Percentiles rank a stretch among this genome's conserved stretches.
These are phyloP conservation scores for Phragmites australis DNA, from an alignment of 176 grass and related monocot genomes.

Conservation along the genomic window DNA sequence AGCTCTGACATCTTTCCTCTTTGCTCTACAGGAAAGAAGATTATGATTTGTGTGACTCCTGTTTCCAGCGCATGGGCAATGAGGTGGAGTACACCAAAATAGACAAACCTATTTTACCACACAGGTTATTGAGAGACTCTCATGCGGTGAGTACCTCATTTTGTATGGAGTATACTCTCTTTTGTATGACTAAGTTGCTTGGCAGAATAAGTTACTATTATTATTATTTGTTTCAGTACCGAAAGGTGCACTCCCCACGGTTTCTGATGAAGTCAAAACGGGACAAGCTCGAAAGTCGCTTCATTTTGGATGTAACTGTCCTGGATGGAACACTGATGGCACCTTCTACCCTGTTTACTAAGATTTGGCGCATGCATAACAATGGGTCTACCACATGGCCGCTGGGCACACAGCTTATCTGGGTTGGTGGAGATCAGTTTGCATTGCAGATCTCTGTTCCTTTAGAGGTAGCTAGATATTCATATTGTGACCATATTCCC, in stretches of 20 bases:
- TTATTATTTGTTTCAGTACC: conserved; percentile 36
- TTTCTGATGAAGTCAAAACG: conserved; percentile 41
- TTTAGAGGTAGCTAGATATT: conserved; percentile 58
- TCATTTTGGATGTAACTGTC: conserved; percentile 87
- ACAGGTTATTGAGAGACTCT: conserved; percentile 30
- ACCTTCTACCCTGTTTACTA: conserved; percentile 76
- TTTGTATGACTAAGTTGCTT: not conserved
- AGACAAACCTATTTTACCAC: conserved; percentile 42
- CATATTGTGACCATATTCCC: not conserved
- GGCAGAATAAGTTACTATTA: not conserved
- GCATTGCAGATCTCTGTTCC: conserved; percentile 44
- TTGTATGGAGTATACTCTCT: not conserved
- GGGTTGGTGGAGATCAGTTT: conserved; percentile 89
- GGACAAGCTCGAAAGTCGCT: conserved; percentile 81
- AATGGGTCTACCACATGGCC: conserved; percentile 76
- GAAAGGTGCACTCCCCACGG: conserved; percentile 37
- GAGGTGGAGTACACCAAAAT: conserved; percentile 59
- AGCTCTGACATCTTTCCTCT: conserved; percentile 21
- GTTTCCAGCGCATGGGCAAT: conserved; percentile 72
- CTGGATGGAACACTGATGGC: conserved; percentile 76
- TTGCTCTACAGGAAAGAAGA: conserved; percentile 66
- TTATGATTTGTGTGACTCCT: conserved; percentile 82
- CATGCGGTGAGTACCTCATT: conserved; percentile 42
- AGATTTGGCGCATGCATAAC: conserved; percentile 96
- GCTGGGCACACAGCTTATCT: conserved; percentile 71